Evolutionary conservation across 1,139 yeast genomes (phyloP), one percentile per base, ranked within the genome.

Genomic region (Kurtzmaniella quercitrusa): DNA sequence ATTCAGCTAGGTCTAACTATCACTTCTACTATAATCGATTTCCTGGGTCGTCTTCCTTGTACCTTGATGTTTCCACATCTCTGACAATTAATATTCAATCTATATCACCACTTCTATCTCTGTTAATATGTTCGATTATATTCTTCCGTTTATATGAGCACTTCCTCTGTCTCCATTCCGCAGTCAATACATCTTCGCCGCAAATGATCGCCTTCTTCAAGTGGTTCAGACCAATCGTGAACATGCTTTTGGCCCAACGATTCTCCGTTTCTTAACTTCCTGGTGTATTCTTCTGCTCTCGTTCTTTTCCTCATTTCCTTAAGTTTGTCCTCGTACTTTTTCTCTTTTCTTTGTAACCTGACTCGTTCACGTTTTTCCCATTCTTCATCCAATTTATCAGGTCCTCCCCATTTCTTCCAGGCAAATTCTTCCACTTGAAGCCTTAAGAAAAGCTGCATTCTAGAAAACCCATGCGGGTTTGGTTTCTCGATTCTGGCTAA

Each of bases 381-480:
- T 61, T 94, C 98, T n/a, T 77, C 75, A 60, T 94, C 99, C 36
- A 94, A 65, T 0, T 85, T 89, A 41, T 90, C 96, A 3, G 85
- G 77, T 0, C 95, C 85, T 2, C 95, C 96, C 99, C 99, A 94
- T 64, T 93, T 93, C 59, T 85, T 83, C 68, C 83, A 87, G 0
- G 98, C 96, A 65, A 77, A 87, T 55, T 84, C 89, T 60, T 94
- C 98, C 14, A 93, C 91, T 57, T 94, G 98, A 55, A 81, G 86
- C 46, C 98, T 70, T 41, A 93, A 65, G 62, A 83, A 94, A 44
- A 94, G 70, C 73, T 90, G 96, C 99, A 94, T 94, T 57, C 94
- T 76, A 42, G 91, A 85, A 63, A 81, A 94, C 39, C 94, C 90
- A 63, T 93, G 96, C 0, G 99, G 99, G 57, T 94, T 94, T 7